A percentile compares a stretch with the other conserved stretches of the same genome.
phyloP scores from a whole-genome alignment of 306 rosid species.

The Begonia masoniana region DNA sequence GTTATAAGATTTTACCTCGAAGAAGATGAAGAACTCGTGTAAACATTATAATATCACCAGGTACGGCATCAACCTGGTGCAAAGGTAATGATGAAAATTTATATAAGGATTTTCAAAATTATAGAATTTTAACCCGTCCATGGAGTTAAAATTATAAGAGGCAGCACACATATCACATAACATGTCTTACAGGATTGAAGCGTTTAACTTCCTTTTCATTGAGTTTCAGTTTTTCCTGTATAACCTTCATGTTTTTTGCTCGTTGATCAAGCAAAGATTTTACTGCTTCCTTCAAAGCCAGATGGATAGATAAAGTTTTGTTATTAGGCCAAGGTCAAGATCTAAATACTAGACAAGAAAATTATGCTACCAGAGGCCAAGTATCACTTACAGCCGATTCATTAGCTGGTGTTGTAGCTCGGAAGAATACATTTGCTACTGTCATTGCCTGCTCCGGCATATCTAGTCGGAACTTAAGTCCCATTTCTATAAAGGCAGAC shows the following conservation, averaged over 20 bases:
- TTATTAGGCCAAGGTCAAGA: background rate
- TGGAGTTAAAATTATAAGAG: conserved; percentile 11
- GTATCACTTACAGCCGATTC: conserved; percentile 48
- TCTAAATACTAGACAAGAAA: conserved; percentile 4
- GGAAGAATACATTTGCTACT: conserved; percentile 64
- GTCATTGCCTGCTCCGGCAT: conserved; percentile 96
- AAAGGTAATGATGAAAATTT: conserved; percentile 9
- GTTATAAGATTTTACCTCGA: conserved; percentile 42
- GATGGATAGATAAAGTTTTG: conserved; percentile 6
- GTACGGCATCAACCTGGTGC: conserved; percentile 86
- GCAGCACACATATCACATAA: conserved; percentile 14
- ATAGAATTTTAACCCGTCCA: too few species aligned
- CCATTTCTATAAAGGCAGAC: conserved; percentile 96
- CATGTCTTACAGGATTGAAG: conserved; percentile 79
- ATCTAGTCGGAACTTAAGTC: conserved; percentile 85
- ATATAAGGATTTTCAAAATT: background rate
- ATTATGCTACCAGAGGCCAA: conserved; percentile 7
- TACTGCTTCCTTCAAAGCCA: conserved; percentile 38
- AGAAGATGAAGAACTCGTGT: conserved; percentile 93
- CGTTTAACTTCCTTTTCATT: conserved; percentile 72
- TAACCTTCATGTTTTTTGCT: conserved; percentile 56
- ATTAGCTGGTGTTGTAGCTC: conserved; percentile 63
- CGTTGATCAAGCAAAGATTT: conserved; percentile 62
- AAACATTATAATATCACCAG: conserved; percentile 95
- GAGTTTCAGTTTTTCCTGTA: conserved; percentile 85